phyloP scores from a whole-genome alignment of 2,329 filamentous ascomycete genomes.

The Fonsecaea multimorphosa region DNA sequence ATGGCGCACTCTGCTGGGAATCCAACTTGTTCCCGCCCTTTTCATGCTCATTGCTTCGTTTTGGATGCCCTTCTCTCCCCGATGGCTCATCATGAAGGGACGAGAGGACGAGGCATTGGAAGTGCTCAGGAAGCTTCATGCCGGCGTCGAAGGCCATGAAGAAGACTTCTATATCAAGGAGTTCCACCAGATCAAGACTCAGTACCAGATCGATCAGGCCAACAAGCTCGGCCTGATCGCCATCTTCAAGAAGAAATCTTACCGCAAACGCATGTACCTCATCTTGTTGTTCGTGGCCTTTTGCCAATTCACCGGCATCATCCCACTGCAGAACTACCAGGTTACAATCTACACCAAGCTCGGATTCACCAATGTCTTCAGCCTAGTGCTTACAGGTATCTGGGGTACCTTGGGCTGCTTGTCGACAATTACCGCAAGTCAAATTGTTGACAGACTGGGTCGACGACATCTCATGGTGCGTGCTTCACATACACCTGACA shows the following conservation, averaged over 20 bases:
- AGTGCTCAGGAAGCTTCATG: constrained; percentile 14
- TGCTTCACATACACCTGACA: constrained; percentile 68
- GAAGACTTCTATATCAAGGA: constrained; percentile 19
- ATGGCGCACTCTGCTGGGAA: constrained; percentile 16
- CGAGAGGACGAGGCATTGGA: constrained; percentile 19
- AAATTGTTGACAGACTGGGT: constrained; percentile 63
- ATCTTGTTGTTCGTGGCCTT: constrained; percentile 6
- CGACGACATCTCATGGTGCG: constrained; percentile 62
- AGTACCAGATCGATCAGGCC: constrained; percentile 16
- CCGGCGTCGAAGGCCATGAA: background rate
- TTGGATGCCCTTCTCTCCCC: constrained; percentile 17
- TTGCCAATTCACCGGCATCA: constrained; percentile 58
- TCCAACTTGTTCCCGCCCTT: constrained; percentile 7
- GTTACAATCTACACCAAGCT: constrained; percentile 73
- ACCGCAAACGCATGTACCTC: constrained; percentile 12
- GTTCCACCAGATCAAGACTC: constrained; percentile 19
- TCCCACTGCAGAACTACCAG: constrained; percentile 89
- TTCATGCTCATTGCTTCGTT: constrained; percentile 14
- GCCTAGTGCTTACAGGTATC: constrained; percentile 76
- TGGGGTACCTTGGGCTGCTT: constrained; percentile 91
- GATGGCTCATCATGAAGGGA: constrained; percentile 13
- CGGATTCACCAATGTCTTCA: constrained; percentile 52
- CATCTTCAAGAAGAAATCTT: constrained; percentile 14
- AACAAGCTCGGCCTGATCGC: constrained; percentile 10
- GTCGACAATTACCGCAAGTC: constrained; percentile 65